phyloP scores from a whole-genome alignment of 768 basidiomycete genomes.

The Termitomyces heimii region DNA sequence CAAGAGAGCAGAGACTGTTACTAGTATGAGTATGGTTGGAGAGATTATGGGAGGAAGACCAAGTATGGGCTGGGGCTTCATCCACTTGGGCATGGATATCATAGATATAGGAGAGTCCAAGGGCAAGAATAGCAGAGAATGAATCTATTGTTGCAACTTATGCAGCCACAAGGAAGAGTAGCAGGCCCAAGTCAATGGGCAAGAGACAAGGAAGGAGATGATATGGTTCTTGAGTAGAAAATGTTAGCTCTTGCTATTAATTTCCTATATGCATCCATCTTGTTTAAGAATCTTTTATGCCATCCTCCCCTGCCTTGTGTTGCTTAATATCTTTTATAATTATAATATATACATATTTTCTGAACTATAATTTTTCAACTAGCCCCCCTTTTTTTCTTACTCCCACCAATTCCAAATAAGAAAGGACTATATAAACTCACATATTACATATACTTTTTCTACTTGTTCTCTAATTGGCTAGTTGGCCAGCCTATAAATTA shows the following conservation, averaged over 20 bases:
- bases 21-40: slow-evolving; percentile 3
- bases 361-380: too few relatives aligned
- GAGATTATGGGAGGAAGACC: neutral
- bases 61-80: slow-evolving; percentile 9
- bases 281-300: neutral
- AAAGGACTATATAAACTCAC: too few relatives aligned
- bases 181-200: neutral
- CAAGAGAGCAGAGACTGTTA: slow-evolving; percentile 13
- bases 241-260: neutral
- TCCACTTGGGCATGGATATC: neutral
- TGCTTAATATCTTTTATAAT: neutral
- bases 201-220: neutral
- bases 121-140: neutral
- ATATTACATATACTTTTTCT: too few relatives aligned
- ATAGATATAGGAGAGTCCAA: slow-evolving; percentile 3
- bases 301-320: neutral
- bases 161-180: neutral
- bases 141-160: slow-evolving; percentile 5
- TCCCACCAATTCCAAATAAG: too few relatives aligned
- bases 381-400: neutral
- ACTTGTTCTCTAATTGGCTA: too few relatives aligned
- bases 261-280: neutral
- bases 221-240: slow-evolving; percentile 14
- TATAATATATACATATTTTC: too few relatives aligned
- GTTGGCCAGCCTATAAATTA: too few relatives aligned